Evolutionary conservation across 2,329 filamentous ascomycete genomes (phyloP).

Genomic region (Fusarium paranaense): DNA sequence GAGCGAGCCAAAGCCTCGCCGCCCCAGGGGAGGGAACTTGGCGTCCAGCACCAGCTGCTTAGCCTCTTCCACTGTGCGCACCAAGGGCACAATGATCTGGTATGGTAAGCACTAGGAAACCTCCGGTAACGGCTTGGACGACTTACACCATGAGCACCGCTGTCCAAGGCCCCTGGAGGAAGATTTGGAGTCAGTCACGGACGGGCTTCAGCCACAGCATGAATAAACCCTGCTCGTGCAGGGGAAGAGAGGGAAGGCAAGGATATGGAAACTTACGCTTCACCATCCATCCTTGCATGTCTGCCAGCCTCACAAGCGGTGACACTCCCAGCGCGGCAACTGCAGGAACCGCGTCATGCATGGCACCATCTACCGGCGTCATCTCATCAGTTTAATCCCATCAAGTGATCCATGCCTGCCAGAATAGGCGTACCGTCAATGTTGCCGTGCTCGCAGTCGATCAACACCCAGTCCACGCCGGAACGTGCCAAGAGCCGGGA

Average conservation of each 20-base stretch:
- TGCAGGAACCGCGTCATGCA: conserved; percentile 64
- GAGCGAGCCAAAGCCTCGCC: conserved; percentile 60
- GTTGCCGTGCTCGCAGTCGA: conserved; percentile 64
- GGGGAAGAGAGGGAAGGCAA: background rate
- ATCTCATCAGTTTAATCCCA: background rate
- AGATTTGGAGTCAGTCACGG: background rate
- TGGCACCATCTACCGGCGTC: conserved; percentile 52
- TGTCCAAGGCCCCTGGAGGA: conserved; percentile 55
- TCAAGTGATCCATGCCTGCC: background rate
- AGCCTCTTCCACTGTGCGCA: conserved; percentile 56
- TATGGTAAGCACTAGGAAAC: background rate
- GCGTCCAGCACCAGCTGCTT: conserved; percentile 56
- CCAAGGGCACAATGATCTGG: conserved; percentile 57
- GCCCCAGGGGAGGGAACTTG: conserved; percentile 61
- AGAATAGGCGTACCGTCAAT: conserved; percentile 51
- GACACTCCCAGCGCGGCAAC: conserved; percentile 57
- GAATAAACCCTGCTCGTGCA: background rate
- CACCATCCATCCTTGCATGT: conserved; percentile 56
- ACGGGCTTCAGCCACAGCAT: background rate
- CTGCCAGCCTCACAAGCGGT: conserved; percentile 61
- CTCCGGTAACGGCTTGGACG: background rate
- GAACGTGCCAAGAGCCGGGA: conserved; percentile 68
- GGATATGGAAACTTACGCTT: conserved; percentile 47
- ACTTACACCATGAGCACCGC: conserved; percentile 57
- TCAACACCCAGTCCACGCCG: conserved; percentile 74